Evolutionary conservation across 139 green algal species (phyloP), one percentile per base, ranked within the genome.

Genomic region (Chlorella sorokiniana): DNA sequence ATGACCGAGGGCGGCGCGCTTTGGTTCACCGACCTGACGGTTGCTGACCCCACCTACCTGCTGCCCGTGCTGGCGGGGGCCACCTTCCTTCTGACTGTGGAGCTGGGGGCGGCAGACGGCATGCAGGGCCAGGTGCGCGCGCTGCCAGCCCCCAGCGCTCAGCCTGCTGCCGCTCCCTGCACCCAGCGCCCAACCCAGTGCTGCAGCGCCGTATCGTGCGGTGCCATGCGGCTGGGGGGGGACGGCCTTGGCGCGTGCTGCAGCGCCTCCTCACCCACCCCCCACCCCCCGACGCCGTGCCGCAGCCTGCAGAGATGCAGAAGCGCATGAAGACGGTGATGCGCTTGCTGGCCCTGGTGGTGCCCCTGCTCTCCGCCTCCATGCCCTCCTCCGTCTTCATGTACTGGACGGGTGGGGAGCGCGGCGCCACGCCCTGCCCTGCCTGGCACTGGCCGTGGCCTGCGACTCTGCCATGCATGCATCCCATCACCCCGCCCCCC

Each of bases 21-120:
- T 1, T 98, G 93, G 95, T 98, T 97, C 85, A 84, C 71, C 0
- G 90, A 98, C 90, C 89, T 98, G 5, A 95, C 95, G 0, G 37
- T 88, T 9, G 64, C 91, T 11, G 95, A 98, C 88, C 89, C 95
- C 0, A 91, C 83, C 52, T 97, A 93, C 40, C 79, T 83, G 33
- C 83, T 98, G 56, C 95, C 95, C 33, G 81, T 95, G 29, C 69
- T 95, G 23, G 91, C 91, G n/a, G 81, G 81, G 11, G 27, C 78
- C 20, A 76, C 90, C 20, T 97, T 97, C 38, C 81, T 98, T 38
- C 77, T 85, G 0, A 94, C 92, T 40, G 85, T 98, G 10, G 84
- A 97, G 86, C 84, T 93, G 45, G 89, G 89, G 8, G 90, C 89
- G 9, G 83, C 91, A 25, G 90, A 94, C 69, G 91, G 88, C 68